Evolutionary conservation across 1,284 basidiomycete species (phyloP).

Genomic region (Abortiporus biennis): DNA sequence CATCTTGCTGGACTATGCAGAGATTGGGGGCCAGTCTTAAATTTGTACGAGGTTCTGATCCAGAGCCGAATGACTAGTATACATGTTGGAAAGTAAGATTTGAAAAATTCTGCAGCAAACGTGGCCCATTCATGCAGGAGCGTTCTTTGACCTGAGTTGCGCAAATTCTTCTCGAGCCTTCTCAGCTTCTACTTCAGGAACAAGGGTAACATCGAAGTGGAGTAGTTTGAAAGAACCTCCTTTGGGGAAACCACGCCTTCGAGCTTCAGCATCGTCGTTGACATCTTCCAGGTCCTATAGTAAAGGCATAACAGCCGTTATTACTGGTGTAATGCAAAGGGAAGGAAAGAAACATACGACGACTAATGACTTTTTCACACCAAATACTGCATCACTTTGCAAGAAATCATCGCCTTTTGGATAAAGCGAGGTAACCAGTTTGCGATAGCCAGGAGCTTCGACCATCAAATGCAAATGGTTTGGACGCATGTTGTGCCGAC

Average conservation of each 20-base stretch:
- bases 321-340: not conserved
- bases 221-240: slow-evolving; percentile 57
- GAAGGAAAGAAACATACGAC: slow-evolving; percentile 35
- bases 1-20: no score
- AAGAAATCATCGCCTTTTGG: slow-evolving; percentile 65
- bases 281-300: slow-evolving; percentile 43
- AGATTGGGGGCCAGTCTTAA: no score
- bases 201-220: slow-evolving; percentile 55
- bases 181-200: slow-evolving; percentile 44
- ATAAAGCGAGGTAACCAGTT: slow-evolving; percentile 72
- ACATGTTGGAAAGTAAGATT: no score
- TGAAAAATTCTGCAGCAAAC: no score
- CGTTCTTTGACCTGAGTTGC: slow-evolving; percentile 21
- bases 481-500: slow-evolving; percentile 74
- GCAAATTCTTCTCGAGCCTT: slow-evolving; percentile 24
- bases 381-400: slow-evolving; percentile 71
- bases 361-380: slow-evolving; percentile 61
- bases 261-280: slow-evolving; percentile 45
- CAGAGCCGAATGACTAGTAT: no score
- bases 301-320: slow-evolving; percentile 1
- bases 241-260: slow-evolving; percentile 56
- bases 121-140: no score
- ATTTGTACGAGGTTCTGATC: no score
- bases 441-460: slow-evolving; percentile 64
- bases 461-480: slow-evolving; percentile 77